These are phyloP conservation scores for Aegilops tauschii DNA, from an alignment of 176 grass and related monocot genomes.

Conservation along the genomic window DNA sequence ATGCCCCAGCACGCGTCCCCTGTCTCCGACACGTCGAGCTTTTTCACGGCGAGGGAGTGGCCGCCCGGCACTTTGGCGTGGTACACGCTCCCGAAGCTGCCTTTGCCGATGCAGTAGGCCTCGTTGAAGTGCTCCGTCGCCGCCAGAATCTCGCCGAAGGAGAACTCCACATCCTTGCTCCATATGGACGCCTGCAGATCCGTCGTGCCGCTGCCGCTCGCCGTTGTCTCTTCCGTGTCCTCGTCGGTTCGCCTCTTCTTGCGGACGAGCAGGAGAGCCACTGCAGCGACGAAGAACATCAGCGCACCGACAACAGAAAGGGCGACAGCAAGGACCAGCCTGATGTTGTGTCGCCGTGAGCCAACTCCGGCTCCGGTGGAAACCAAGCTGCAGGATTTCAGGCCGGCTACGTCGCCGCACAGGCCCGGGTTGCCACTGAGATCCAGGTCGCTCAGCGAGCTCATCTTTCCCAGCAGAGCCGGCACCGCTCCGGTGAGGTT, in stretches of 20 bases:
- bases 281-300: not conserved
- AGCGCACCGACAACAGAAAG: not conserved
- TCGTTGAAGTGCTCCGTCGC: slow-evolving; percentile 82
- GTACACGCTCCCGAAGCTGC: slow-evolving; percentile 78
- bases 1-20: not conserved
- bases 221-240: slow-evolving; percentile 5
- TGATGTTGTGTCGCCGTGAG: slow-evolving; percentile 25
- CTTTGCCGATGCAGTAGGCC: slow-evolving; percentile 73
- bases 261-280: slow-evolving; percentile 16
- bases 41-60: slow-evolving; percentile 64
- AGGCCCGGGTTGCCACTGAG: slow-evolving; percentile 22
- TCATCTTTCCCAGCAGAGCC: not conserved
- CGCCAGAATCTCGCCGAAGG: slow-evolving; percentile 66
- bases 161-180: slow-evolving; percentile 62
- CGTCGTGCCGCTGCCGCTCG: not conserved
- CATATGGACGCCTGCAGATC: slow-evolving; percentile 42
- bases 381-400: slow-evolving; percentile 34
- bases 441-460: not conserved
- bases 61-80: slow-evolving; percentile 46
- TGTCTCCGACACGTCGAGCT: slow-evolving; percentile 39
- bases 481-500: slow-evolving; percentile 23
- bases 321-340: slow-evolving; percentile 29
- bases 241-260: slow-evolving; percentile 19
- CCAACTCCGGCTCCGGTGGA: not conserved
- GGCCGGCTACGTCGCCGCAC: slow-evolving; percentile 53